Evolutionary conservation across 192 early-diverging fungal species (phyloP), one percentile per base, ranked within the genome.

Genomic region (Linnemannia hyalina): DNA sequence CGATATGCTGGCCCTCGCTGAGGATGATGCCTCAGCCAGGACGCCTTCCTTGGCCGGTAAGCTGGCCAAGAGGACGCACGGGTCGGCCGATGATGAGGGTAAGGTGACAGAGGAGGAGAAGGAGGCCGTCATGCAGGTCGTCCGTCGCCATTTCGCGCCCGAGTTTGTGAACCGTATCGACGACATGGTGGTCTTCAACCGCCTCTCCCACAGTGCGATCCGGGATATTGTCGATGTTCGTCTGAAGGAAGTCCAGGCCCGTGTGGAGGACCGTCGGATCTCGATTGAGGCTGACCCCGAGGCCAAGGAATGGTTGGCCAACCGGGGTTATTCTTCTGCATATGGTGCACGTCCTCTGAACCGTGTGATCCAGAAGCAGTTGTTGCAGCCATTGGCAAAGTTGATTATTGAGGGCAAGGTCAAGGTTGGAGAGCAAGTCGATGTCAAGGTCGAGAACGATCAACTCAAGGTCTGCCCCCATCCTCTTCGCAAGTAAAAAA

Each of bases 331-430:
- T 82, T 96, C 98, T 89, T 98, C 97, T 38, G 89, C 94, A 13
- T 99, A 97, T 88, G 99, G 99, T 81, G 99, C 98, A 8, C 92
- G 99, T 22, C 99, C 99, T 7, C 88, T 99, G 35, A 92, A 95
- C 73, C 94, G 99, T 73, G 96, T 95, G 82, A 90, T 99, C 70
- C 97, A 99, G 85, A 91, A 94, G 47, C 88, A 88, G 68, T 55
- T 93, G 11, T 77, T 93, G 46, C 92, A 91, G 75, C 92, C 90
- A 46, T 82, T 93, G 57, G 91, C 91, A 35, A 85, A 76, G 46
- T 35, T 55, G 41, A 91, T 92, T 46, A 88, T 92, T 57, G 89
- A 92, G 69, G 91, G 91, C 68, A 89, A 90, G 68, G 85, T 92
- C 46, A 89, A 90, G 74, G 80, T 88, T 54, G 90, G 90, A 3